Evolutionary conservation across 1,284 basidiomycete species (phyloP).

Genomic region (Anthracocystis walkeri): DNA sequence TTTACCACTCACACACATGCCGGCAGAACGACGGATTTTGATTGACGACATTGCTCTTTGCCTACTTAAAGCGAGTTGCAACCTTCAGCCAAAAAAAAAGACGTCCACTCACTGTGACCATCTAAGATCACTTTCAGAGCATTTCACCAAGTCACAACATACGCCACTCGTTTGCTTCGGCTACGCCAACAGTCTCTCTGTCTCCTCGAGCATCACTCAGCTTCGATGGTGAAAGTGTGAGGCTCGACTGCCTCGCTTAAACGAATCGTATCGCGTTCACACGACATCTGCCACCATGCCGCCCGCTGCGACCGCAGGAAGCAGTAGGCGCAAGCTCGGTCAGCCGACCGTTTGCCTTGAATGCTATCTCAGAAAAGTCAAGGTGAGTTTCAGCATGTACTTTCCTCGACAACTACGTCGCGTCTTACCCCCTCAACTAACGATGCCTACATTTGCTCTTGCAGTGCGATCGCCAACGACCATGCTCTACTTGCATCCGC

Average conservation of each 20-base stretch:
- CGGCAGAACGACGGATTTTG: too few species aligned
- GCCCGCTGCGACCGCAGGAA: constrained; percentile 31
- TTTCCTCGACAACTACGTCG: neutral
- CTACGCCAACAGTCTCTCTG: neutral
- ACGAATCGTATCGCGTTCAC: neutral
- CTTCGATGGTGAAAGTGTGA: constrained; percentile 1
- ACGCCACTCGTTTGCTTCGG: neutral
- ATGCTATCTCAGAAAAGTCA: constrained; percentile 54
- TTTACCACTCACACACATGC: too few species aligned
- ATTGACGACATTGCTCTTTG: too few species aligned
- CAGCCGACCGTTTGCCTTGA: constrained; percentile 53
- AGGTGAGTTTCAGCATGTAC: constrained; percentile 19
- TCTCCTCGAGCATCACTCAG: neutral
- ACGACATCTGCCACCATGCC: constrained; percentile 27
- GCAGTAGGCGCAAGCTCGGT: constrained; percentile 51
- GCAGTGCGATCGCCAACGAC: constrained; percentile 51
- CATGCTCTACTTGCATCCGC: constrained; percentile 40
- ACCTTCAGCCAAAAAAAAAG: too few species aligned
- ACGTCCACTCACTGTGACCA: too few species aligned
- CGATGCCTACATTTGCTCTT: neutral
- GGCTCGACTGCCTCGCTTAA: neutral
- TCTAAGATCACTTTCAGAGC: too few species aligned
- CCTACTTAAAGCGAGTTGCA: too few species aligned
- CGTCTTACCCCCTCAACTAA: neutral
- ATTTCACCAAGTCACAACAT: too few species aligned